A percentile compares a stretch with the other conserved stretches of the same genome.
Conservation (phyloP, 345 rosid species). For the Hypericum androsaemum region DNA sequence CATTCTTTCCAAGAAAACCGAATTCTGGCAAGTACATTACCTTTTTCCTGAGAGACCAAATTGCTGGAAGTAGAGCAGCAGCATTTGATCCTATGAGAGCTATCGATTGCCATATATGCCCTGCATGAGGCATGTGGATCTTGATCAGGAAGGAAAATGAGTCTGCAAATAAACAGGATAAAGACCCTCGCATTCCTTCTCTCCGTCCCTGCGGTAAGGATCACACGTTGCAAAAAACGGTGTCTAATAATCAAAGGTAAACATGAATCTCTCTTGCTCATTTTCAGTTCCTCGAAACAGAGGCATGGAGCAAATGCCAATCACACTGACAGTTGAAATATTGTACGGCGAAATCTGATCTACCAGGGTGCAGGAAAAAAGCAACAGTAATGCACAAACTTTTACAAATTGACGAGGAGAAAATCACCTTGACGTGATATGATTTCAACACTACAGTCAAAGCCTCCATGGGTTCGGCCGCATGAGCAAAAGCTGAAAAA, state of each 20-base stretch:
- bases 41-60: slow-evolving; percentile 78
- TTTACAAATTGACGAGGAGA: neutral
- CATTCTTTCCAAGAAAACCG: neutral
- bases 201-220: too few species aligned
- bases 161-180: too few species aligned
- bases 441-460: slow-evolving; percentile 79
- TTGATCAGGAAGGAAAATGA: slow-evolving; percentile 11
- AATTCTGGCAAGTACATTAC: slow-evolving; percentile 22
- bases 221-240: too few species aligned
- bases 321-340: too few species aligned
- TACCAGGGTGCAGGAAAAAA: neutral
- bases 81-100: slow-evolving; percentile 83
- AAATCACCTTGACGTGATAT: slow-evolving; percentile 60
- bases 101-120: slow-evolving; percentile 60
- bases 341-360: too few species aligned
- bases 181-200: too few species aligned
- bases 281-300: too few species aligned
- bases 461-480: slow-evolving; percentile 87
- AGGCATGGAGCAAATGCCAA: too few species aligned
- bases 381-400: slow-evolving; percentile 1
- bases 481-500: slow-evolving; percentile 77
- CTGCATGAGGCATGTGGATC: slow-evolving; percentile 36
- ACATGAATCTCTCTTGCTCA: too few species aligned
- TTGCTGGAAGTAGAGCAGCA: slow-evolving; percentile 84
- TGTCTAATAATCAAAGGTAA: too few species aligned